Evolutionary conservation across 352 stramenopile genomes (phyloP), one percentile per base, ranked within the genome.

Genomic region (Globisporangium cystogenes): DNA sequence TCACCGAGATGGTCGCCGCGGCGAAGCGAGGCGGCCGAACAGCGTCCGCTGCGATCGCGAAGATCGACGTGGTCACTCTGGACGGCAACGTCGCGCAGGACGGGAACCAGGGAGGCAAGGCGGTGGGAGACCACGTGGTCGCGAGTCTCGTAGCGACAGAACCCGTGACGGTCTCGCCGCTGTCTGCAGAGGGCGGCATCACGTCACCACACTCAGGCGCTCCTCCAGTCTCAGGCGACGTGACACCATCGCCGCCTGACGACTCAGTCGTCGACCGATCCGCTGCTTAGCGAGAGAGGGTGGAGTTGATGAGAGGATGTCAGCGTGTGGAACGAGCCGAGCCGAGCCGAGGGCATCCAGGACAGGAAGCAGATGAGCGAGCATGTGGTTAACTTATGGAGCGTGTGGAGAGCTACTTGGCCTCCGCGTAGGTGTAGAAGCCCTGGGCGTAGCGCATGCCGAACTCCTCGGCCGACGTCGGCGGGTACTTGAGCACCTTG

Each of bases 391-490:
- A 42, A 42, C 16, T 42, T 42, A 42, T 42, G 43, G n/a, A 53
- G 29, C 29, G 29, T 8, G 7, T 6, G 21, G 26, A 20, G 26
- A 54, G 35, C 39, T 39, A 91, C 65, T 91, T 91, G 65, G 84
- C 81, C 51, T 89, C 81, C 0, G 81, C 81, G 65, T 85, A 87
- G 24, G 82, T 89, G 72, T 92, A 92, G 55, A 90, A 92, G 12
- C 79, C 82, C 48, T 92, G 82, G 1, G 82, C 82, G 41, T 92
- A 92, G 57, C 82, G 84, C 51, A 77, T 88, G 26, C 82, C 79
- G 55, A 92, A 92, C 39, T 89, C 82, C 12, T 69, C 58, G 8
- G 79, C 74, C 15, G 69, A 77, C 3, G 58, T 52, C 16, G 82
- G 82, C 18, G 76, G 76, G 52, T 92, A 62, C 57, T 92, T 92